phyloP scores from a whole-genome alignment of 768 basidiomycete genomes.

The Dentipellis sp. region DNA sequence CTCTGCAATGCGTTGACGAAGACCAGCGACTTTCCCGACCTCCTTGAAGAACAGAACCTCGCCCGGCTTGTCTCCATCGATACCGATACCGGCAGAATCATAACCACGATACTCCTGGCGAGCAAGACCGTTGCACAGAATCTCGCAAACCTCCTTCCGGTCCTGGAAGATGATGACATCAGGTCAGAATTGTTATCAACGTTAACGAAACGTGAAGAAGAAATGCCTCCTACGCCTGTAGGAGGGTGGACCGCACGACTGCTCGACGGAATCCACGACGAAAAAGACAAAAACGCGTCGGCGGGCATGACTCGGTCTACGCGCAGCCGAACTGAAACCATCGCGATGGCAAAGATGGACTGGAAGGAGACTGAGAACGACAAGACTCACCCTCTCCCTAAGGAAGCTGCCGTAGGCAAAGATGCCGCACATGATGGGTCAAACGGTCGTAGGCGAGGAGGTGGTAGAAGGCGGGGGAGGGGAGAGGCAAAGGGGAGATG shows the following conservation, averaged over 20 bases:
- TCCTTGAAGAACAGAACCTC: slow-evolving; percentile 87
- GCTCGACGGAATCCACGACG: neutral
- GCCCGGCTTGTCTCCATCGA: slow-evolving; percentile 84
- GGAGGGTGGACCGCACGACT: neutral
- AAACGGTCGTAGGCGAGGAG: neutral
- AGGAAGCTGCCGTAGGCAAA: slow-evolving; percentile 94
- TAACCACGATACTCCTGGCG: slow-evolving; percentile 98
- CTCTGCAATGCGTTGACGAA: slow-evolving; percentile 80
- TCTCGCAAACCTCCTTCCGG: slow-evolving; percentile 71
- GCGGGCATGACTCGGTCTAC: too few species aligned
- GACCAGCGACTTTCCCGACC: slow-evolving; percentile 92
- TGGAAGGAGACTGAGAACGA: neutral
- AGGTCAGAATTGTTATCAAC: too few species aligned
- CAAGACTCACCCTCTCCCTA: slow-evolving; percentile 73
- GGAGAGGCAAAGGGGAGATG: too few species aligned
- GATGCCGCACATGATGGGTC: slow-evolving; percentile 75
- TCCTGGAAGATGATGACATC: neutral
- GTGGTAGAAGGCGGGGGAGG: neutral
- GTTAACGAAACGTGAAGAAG: neutral
- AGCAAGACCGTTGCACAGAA: slow-evolving; percentile 83
- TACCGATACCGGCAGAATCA: slow-evolving; percentile 84
- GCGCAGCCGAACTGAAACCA: too few species aligned
- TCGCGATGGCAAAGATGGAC: neutral
- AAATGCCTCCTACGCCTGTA: neutral
- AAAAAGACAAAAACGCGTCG: neutral